Conservation (phyloP, 768 basidiomycete genomes). For the Fomitopsis serialis region DNA sequence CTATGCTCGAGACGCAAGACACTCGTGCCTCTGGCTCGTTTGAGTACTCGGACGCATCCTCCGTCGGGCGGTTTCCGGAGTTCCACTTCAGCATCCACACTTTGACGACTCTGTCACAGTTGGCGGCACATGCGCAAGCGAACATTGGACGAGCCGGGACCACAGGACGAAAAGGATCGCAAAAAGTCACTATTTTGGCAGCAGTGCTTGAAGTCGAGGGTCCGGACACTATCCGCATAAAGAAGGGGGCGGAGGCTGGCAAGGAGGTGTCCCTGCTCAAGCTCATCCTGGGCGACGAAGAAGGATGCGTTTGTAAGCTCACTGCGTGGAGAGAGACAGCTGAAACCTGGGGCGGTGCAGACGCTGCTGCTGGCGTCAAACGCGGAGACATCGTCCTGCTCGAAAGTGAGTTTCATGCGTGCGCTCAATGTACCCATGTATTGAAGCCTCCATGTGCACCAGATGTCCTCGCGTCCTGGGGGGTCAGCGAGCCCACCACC, state of each 20-base stretch:
- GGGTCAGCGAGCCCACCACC: slow-evolving; percentile 1
- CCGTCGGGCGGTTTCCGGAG: slow-evolving; percentile 66
- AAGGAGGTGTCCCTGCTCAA: slow-evolving; percentile 63
- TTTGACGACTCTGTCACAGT: slow-evolving; percentile 44
- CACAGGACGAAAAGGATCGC: slow-evolving; percentile 30
- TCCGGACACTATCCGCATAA: slow-evolving; percentile 61
- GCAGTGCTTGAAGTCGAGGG: slow-evolving; percentile 75
- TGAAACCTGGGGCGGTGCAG: slow-evolving; percentile 59
- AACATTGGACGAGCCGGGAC: slow-evolving; percentile 8
- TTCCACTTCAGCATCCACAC: slow-evolving; percentile 70
- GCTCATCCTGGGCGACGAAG: slow-evolving; percentile 70
- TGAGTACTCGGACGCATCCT: slow-evolving; percentile 60
- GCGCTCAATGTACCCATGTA: neutral
- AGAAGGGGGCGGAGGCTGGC: slow-evolving; percentile 66
- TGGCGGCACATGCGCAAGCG: slow-evolving; percentile 16
- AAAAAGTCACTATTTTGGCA: slow-evolving; percentile 54
- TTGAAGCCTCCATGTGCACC: neutral
- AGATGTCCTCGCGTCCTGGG: slow-evolving; percentile 48
- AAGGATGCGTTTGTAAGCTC: slow-evolving; percentile 60
- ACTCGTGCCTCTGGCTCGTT: slow-evolving; percentile 47
- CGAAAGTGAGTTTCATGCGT: slow-evolving; percentile 45
- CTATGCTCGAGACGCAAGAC: slow-evolving; percentile 24
- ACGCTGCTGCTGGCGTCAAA: slow-evolving; percentile 35
- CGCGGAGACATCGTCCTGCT: slow-evolving; percentile 70
- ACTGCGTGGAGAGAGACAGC: slow-evolving; percentile 79